A percentile compares a stretch with the other conserved stretches of the same genome.
These are phyloP conservation scores for Daldinia grandis DNA, from an alignment of 495 filamentous ascomycete genomes.

Conservation along the genomic window DNA sequence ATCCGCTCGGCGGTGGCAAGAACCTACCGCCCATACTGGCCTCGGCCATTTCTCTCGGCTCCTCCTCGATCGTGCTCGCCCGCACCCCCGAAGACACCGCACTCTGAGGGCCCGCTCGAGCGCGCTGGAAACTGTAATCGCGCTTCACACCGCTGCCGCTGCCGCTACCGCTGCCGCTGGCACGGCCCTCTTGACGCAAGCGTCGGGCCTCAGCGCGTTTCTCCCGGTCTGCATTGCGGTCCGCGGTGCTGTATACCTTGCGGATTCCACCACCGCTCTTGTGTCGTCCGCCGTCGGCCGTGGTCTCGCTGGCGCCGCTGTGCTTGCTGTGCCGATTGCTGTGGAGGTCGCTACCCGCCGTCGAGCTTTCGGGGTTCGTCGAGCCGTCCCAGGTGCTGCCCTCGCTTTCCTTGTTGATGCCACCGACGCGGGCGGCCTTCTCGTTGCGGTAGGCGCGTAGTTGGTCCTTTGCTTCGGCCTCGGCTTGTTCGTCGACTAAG, in stretches of 20 bases:
- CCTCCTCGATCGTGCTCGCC: conserved; percentile 37
- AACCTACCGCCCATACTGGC: conserved; percentile 21
- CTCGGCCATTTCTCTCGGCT: conserved; percentile 10
- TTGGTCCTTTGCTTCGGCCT: conserved; percentile 69
- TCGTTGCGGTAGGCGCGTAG: conserved; percentile 81
- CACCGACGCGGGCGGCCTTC: conserved; percentile 83
- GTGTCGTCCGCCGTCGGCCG: conserved; percentile 4
- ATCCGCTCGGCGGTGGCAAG: conserved; percentile 59
- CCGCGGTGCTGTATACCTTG: conserved; percentile 64
- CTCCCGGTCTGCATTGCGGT: conserved; percentile 54
- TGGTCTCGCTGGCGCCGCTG: conserved; percentile 52
- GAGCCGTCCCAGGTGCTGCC: conserved; percentile 74
- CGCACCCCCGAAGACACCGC: conserved; percentile 22
- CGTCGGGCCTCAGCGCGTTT: conserved; percentile 58
- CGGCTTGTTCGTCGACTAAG: conserved; percentile 65
- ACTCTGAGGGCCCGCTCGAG: conserved; percentile 29
- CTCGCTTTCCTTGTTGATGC: conserved; percentile 80
- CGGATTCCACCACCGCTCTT: conserved; percentile 54
- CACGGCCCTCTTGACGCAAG: conserved; percentile 52
- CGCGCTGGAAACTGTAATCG: conserved; percentile 60
- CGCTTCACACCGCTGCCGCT: conserved; percentile 37
- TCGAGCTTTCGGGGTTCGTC: conserved; percentile 62
- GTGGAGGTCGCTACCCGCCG: conserved; percentile 62
- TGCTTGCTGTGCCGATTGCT: conserved; percentile 60
- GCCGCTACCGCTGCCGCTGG: conserved; percentile 23